These are phyloP conservation scores for Colletotrichum cuscutae DNA, from an alignment of 2,329 filamentous ascomycete species.

Conservation along the genomic window DNA sequence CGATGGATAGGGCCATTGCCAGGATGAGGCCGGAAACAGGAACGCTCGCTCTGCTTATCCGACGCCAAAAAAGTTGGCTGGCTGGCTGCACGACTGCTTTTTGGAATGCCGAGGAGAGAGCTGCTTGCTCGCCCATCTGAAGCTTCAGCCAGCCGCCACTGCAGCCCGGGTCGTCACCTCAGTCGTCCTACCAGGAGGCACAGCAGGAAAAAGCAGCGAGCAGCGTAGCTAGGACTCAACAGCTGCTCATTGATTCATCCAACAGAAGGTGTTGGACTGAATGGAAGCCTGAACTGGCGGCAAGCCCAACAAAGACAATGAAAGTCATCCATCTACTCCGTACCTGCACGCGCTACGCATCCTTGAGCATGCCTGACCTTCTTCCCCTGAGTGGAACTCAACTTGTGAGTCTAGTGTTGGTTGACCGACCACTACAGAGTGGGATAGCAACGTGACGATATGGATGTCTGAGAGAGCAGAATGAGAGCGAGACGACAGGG, in stretches of 20 bases:
- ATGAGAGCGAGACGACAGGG: not conserved
- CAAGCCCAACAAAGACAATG: conserved; percentile 27
- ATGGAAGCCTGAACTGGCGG: conserved; percentile 10
- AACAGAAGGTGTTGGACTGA: conserved; percentile 7
- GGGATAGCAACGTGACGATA: not conserved
- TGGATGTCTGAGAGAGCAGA: not conserved
- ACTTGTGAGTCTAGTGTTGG: not conserved
- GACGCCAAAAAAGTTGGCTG: conserved; percentile 27
- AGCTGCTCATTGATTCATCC: not conserved
- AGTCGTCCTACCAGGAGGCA: not conserved
- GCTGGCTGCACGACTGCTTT: conserved; percentile 15
- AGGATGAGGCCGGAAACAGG: conserved; percentile 28
- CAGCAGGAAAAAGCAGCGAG: not conserved
- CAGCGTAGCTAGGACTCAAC: not conserved
- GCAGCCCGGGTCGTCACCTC: not conserved
- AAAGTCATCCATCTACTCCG: conserved; percentile 18
- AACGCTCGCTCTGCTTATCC: conserved; percentile 40
- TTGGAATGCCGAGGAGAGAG: conserved; percentile 1
- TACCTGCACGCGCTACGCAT: conserved; percentile 7
- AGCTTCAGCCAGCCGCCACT: conserved; percentile 12
- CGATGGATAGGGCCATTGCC: conserved; percentile 17
- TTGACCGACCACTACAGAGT: not conserved
- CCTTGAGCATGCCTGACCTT: conserved; percentile 11
- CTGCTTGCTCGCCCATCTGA: conserved; percentile 8
- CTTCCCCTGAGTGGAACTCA: not conserved